Conservation (phyloP, 164 flowering plant species). For the Nymphaea colorata region DNA sequence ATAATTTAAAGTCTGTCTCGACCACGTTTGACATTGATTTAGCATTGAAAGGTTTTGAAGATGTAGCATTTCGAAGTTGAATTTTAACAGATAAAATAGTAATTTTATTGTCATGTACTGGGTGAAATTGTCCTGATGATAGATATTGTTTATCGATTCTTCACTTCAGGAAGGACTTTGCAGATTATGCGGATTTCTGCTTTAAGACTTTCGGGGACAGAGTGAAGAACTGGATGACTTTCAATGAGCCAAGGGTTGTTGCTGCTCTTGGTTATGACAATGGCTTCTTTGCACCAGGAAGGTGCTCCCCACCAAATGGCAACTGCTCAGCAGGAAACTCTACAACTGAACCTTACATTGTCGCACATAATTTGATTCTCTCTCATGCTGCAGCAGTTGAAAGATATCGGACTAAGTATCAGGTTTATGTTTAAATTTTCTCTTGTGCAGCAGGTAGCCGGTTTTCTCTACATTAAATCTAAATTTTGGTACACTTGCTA, state of each 20-base stretch:
- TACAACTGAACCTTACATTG: conserved; percentile 15
- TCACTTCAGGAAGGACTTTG: conserved; percentile 44
- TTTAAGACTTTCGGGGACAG: conserved; percentile 13
- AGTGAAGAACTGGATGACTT: conserved; percentile 17
- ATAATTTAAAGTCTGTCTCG: too few species aligned
- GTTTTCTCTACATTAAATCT: neutral
- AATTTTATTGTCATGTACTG: too few species aligned
- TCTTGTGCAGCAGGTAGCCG: neutral
- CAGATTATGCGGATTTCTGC: conserved; percentile 26
- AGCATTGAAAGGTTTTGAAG: too few species aligned
- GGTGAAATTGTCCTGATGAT: too few species aligned
- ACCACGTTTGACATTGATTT: too few species aligned
- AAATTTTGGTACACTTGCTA: neutral
- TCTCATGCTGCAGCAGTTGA: conserved; percentile 15
- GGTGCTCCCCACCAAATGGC: conserved; percentile 12
- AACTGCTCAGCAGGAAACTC: conserved; percentile 14
- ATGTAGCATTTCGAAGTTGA: too few species aligned
- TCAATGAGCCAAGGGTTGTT: conserved; percentile 16
- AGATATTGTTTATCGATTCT: neutral
- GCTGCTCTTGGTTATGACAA: conserved; percentile 16
- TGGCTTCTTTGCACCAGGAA: conserved; percentile 10
- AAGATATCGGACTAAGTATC: conserved; percentile 13
- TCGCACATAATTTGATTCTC: conserved; percentile 11
- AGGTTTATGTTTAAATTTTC: conserved; percentile 2
- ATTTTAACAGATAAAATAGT: too few species aligned